These are phyloP conservation scores for Plasmodium cynomolgi DNA, from an alignment of 169 alveolate genomes.

Conservation along the genomic window DNA sequence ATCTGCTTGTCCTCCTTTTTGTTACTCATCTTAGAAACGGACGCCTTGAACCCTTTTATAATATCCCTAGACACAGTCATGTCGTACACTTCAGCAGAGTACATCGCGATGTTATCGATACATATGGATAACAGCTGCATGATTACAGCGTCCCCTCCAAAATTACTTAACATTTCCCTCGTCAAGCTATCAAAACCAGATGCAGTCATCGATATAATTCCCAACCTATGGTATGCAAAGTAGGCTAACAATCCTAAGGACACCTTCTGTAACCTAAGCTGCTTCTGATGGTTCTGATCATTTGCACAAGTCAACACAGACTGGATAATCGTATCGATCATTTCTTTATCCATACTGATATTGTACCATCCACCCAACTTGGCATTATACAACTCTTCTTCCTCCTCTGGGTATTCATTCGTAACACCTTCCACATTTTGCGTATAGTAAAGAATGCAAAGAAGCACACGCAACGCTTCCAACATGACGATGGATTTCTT, in stretches of 20 bases:
- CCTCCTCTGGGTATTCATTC: conserved; percentile 81
- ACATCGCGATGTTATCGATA: conserved; percentile 78
- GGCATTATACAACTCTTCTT: conserved; percentile 74
- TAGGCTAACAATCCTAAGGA: conserved; percentile 79
- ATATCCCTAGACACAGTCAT: conserved; percentile 78
- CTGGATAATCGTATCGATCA: conserved; percentile 77
- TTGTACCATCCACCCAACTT: conserved; percentile 82
- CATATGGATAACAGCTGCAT: conserved; percentile 76
- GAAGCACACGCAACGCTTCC: conserved; percentile 87
- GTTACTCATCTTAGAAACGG: conserved; percentile 74
- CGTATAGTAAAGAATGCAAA: conserved; percentile 85
- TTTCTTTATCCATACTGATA: conserved; percentile 83
- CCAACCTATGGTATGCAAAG: conserved; percentile 83
- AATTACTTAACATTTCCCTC: conserved; percentile 55
- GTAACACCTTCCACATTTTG: conserved; percentile 82
- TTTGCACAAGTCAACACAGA: conserved; percentile 78
- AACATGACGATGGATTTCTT: conserved; percentile 89
- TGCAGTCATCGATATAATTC: conserved; percentile 81
- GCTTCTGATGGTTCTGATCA: conserved; percentile 73
- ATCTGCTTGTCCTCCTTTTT: conserved; percentile 79
- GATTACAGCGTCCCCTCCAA: conserved; percentile 75
- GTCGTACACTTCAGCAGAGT: conserved; percentile 81
- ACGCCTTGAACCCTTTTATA: conserved; percentile 75
- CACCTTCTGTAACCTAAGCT: conserved; percentile 82
- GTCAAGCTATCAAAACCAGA: conserved; percentile 80